These are phyloP conservation scores for Sorghum bicolor DNA, from an alignment of 176 grass and related monocot genomes.

Conservation along the genomic window DNA sequence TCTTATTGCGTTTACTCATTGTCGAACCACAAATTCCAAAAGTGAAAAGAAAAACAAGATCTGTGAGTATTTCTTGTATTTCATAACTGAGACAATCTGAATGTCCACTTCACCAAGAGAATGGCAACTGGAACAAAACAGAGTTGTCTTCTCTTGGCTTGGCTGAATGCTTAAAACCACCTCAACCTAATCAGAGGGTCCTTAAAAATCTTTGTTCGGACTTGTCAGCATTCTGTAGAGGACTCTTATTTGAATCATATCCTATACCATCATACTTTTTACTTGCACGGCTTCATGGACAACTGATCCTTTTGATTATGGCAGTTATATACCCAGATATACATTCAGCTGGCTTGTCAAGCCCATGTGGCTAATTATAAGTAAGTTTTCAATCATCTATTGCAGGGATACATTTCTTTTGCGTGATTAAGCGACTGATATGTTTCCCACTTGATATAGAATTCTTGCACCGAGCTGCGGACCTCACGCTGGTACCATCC, in stretches of 20 bases:
- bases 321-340: constrained; percentile 95
- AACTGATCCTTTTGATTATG: constrained; percentile 28
- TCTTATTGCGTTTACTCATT: background rate
- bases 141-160: background rate
- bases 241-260: background rate
- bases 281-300: background rate
- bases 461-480: constrained; percentile 81
- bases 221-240: background rate
- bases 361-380: constrained; percentile 97
- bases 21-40: background rate
- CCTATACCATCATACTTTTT: background rate
- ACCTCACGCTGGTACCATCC: constrained; percentile 86
- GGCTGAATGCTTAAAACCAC: background rate
- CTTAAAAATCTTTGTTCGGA: background rate
- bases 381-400: constrained; percentile 44
- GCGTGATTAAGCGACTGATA: constrained; percentile 17
- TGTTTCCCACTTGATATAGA: constrained; percentile 32
- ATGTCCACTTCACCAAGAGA: background rate
- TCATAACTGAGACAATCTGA: background rate
- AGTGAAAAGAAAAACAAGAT: background rate
- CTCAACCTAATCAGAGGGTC: background rate
- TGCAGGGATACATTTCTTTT: background rate
- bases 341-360: constrained; percentile 98
- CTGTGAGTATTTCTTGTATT: background rate
- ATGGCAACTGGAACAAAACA: background rate